Base-by-base conservation (phyloP, 495 filamentous ascomycete species). In the Podospora fimiseda region DNA sequence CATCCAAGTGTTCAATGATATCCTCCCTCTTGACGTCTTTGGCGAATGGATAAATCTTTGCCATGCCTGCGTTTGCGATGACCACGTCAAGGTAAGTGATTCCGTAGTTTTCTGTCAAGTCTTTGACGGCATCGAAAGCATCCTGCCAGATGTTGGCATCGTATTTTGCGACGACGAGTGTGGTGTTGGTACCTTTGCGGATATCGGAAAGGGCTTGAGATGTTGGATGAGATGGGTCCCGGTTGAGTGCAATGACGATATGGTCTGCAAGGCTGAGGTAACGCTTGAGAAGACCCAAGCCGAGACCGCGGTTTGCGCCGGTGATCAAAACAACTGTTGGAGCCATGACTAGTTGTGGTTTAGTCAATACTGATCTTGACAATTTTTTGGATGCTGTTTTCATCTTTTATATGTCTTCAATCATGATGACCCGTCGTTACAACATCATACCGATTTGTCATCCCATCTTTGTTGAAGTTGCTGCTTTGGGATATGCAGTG, bases 221-320 rank as follows among this genome's bases (percentile, higher is more conserved):
- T 0, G 57, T 53, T 2, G 55, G 37, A 43, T 60, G 30, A 9
- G 13, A 30, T 2, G 67, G 65, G 55, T 69, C 44, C 47, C 70
- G 70, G 46, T 60, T 57, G 13, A 57, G 60, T 36, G 70, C 71
- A 33, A 73, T 65, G 36, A 74, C 63, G 38, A 55, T 45, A 41
- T 56, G 53, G 50, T 52, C 13, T 1, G 50, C 46, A 23, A 46
- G 52, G 13, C 22, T 11, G 22, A 54, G 52, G 52, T 36, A 54
- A 9, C 20, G 21, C 24, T 48, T 41, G n/a, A 49, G n/a, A 1
- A 54, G 22, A 4, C 44, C 52, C 6, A 39, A 45, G 11, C 52
- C 52, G 14, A 54, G 24, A 15, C 52, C 52, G 15, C 41, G 53
- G 20, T 44, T 49, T 9, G 24, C 40, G 22, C 30, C 46, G 18